Base-by-base conservation (phyloP, 2,329 filamentous ascomycete genomes). In the Diaporthe citrichinensis region DNA sequence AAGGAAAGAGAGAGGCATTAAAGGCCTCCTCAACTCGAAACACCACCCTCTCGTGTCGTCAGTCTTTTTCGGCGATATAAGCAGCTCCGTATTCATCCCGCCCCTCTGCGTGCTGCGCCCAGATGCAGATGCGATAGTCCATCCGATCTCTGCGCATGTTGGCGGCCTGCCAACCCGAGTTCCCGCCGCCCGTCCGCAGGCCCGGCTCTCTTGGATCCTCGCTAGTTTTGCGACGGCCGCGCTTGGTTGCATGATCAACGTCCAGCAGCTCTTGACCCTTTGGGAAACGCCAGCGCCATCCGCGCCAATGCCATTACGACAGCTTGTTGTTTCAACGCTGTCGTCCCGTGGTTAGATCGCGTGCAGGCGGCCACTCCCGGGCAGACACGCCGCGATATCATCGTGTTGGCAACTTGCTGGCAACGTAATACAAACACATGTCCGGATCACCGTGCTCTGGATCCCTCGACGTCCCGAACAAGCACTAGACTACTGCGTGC, bases 241-340 rank as follows among this genome's bases (percentile, higher is more conserved):
- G 31, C 62, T 68, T 68, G 62, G 62, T 68, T 68, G 65, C 65
- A 68, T 68, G 65, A 68, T 53, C 65, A 68, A 53, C 65, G 31
- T 53, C 34, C 46, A 55, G 28, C 65, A 28, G 65, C n/a, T 53
- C 49, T 28, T 61, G 14, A 41, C 46, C 46, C 31, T 41, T 39
- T 46, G 59, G 65, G 65, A 36, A 53, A 39, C 65, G 34, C 17
- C 46, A 68, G 65, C 65, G 65, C 46, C 65, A 28, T 53, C 46
- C 46, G 46, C 46, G 65, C 31, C 62, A 68, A 68, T 39, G 23
- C 44, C 44, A 49, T 36, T 51, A 31, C 46, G 20, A 68, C 46
- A 25, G 44, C 23, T 28, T 25, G 23, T 31, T 68, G 34, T 39
- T 41, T 31, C n/a, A 53, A 51, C 39, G 65, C 46, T 53, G 31